Evolutionary conservation across 2,329 filamentous ascomycete genomes (phyloP).

Genomic region (Elsinoe fawcettii): DNA sequence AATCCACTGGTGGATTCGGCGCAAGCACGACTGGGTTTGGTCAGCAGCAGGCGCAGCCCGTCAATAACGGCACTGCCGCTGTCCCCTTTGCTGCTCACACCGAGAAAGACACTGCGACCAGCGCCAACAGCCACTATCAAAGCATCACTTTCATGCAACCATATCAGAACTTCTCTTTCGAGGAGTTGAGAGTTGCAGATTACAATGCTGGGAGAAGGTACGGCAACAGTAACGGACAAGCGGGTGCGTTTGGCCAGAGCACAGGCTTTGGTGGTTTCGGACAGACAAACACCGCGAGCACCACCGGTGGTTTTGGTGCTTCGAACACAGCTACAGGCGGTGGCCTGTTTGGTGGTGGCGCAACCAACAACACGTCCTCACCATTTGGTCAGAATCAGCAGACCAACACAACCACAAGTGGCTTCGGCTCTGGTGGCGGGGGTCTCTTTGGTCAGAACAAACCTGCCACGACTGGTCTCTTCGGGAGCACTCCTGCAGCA

Average conservation of each 20-base stretch:
- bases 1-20: conserved; percentile 33
- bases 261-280: conserved; percentile 47
- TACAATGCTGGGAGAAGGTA: conserved; percentile 79
- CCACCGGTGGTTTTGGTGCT: conserved; percentile 38
- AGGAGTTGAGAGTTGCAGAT: conserved; percentile 60
- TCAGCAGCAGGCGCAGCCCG: conserved; percentile 41
- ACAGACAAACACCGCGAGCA: conserved; percentile 31
- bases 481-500: conserved; percentile 20
- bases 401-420: conserved; percentile 24
- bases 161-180: conserved; percentile 86
- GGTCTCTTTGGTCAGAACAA: conserved; percentile 24
- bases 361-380: conserved; percentile 26
- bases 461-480: conserved; percentile 21
- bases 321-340: conserved; percentile 24
- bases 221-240: conserved; percentile 72
- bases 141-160: conserved; percentile 70
- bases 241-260: conserved; percentile 70
- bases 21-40: conserved; percentile 34
- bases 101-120: conserved; percentile 63
- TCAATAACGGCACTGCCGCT: conserved; percentile 58
- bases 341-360: conserved; percentile 29
- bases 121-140: conserved; percentile 61
- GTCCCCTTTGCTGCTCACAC: conserved; percentile 58
- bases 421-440: conserved; percentile 20
- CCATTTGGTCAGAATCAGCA: conserved; percentile 19